Base-by-base conservation (phyloP, 1,139 yeast species). In the Kodamaea plutei region DNA sequence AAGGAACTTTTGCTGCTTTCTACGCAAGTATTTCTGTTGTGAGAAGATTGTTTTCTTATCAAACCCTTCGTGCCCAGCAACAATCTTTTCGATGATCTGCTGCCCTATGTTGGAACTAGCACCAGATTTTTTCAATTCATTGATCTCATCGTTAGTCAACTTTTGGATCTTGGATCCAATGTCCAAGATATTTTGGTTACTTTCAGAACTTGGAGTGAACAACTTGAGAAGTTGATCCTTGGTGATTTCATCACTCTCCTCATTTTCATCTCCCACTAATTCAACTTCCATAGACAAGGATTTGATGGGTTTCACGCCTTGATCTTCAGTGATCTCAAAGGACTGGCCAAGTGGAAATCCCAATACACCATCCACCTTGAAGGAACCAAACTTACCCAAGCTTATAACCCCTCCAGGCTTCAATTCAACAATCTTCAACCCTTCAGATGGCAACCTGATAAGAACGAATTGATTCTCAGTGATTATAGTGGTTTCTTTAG, bases 331-430 rank as follows among this genome's bases (percentile, higher is more conserved):
- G 25, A 91, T 83, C 52, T 91, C 97, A 58, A 91, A 91, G 0
- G 95, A 78, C 46, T 84, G 89, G 1, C 98, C 98, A 46, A 76
- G 82, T 4, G 91, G 84, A 47, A 69, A 80, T 2, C 96, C 96
- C 21, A 91, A 52, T 10, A 91, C 72, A 34, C 77, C 82, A 43
- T 80, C 75, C 4, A 83, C 87, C 25, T 71, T 64, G 55, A 93
- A 91, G 2, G 80, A 64, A 6, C 98, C 99, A 57, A 91, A 93
- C 55, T 91, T 91, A 2, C 98, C 98, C 42, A 93, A 63, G 35
- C 77, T 76, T 10, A 91, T 68, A 6, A 72, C 54, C 0, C 80
- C 76, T 20, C 74, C 78, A 2, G 74, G 69, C 30, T 66, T 70
- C 36, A 88, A 60, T 44, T 80, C 77, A 13, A 83, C 78, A 21